Conservation (phyloP, 2,329 filamentous ascomycete species). For the Alternaria sp. region DNA sequence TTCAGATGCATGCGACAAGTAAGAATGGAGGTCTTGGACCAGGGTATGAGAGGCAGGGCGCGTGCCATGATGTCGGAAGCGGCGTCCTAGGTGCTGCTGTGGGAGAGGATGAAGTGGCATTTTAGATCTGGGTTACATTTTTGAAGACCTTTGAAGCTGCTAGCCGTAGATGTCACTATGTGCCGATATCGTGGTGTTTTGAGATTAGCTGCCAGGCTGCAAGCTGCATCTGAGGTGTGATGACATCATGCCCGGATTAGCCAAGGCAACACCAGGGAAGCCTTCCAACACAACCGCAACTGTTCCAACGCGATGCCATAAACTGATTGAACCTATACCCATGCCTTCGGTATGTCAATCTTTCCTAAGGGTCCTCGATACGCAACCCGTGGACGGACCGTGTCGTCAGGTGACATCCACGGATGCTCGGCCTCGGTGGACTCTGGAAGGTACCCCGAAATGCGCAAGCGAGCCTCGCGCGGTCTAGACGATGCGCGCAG, state of each 20-base stretch:
- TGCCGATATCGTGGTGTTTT: not conserved
- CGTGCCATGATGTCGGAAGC: not conserved
- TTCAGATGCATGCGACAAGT: not conserved
- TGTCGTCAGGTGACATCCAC: not conserved
- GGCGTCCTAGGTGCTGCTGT: too few species aligned
- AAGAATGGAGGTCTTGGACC: slow-evolving; percentile 2
- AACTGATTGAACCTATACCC: not conserved
- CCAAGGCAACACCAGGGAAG: not conserved
- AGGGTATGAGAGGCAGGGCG: slow-evolving; percentile 4
- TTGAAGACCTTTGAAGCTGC: not conserved
- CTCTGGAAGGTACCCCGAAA: not conserved
- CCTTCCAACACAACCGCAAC: not conserved
- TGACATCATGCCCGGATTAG: not conserved
- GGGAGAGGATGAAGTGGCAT: not conserved
- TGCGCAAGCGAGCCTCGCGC: not conserved
- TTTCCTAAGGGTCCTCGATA: not conserved
- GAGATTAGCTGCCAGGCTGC: not conserved
- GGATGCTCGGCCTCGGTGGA: not conserved
- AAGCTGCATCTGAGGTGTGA: not conserved
- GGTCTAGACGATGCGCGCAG: not conserved
- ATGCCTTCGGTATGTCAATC: not conserved
- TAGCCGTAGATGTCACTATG: not conserved
- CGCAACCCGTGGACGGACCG: not conserved
- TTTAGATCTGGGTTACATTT: not conserved
- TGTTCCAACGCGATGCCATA: not conserved